Evolutionary conservation across 169 alveolate genomes (phyloP).

Genomic region (Perkinsus marinus): DNA sequence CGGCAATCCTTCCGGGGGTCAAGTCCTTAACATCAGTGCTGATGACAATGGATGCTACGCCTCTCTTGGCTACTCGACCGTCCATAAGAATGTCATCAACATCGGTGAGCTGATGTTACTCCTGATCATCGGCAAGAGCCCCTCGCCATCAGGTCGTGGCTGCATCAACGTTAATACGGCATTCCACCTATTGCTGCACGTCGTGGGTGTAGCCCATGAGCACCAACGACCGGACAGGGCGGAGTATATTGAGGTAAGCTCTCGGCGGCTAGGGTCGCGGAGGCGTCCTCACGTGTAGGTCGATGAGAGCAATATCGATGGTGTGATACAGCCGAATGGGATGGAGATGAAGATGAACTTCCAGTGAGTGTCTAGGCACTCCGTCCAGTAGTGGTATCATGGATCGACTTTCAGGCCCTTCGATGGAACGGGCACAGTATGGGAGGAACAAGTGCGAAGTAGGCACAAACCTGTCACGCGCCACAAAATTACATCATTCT

Average conservation of each 20-base stretch:
- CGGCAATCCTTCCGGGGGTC: neutral
- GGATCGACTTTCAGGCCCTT: neutral
- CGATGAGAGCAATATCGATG: neutral
- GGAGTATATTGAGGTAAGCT: neutral
- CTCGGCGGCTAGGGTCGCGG: neutral
- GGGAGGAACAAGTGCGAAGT: neutral
- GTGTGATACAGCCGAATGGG: neutral
- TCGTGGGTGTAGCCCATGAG: neutral
- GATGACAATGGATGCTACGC: neutral
- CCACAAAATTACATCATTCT: neutral
- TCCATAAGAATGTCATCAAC: neutral
- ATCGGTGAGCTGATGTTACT: neutral
- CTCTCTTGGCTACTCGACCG: neutral
- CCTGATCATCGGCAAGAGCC: neutral
- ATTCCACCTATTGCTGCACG: neutral
- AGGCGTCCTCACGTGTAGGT: neutral
- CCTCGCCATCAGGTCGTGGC: neutral
- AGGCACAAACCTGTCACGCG: neutral
- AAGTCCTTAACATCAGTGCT: neutral
- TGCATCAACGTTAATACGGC: neutral
- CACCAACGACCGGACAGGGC: neutral
- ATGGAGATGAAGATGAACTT: neutral
- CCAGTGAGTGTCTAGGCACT: neutral
- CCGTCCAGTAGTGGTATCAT: neutral
- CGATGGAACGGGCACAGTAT: neutral